These are phyloP conservation scores for Zychaea mexicana DNA, from an alignment of 371 early-diverging fungal species.

Conservation along the genomic window DNA sequence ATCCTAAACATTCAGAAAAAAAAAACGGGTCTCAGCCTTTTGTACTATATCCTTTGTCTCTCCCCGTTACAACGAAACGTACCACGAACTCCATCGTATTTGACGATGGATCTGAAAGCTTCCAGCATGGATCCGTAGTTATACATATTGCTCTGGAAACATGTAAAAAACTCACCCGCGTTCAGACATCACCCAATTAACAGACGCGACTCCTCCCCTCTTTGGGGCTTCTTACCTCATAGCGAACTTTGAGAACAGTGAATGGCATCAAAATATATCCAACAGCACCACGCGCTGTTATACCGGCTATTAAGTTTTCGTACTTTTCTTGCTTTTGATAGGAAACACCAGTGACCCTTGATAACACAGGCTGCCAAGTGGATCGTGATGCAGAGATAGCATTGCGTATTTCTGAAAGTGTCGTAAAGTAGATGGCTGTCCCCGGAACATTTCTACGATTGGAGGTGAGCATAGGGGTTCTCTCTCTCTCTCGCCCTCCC, in stretches of 20 bases:
- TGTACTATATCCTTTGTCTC: slow-evolving; percentile 46
- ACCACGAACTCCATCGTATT: slow-evolving; percentile 63
- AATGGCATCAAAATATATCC: slow-evolving; percentile 95
- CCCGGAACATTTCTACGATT: slow-evolving; percentile 81
- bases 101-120: slow-evolving; percentile 66
- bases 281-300: slow-evolving; percentile 79
- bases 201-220: background rate
- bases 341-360: background rate
- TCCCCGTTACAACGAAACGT: no score
- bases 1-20: slow-evolving; percentile 57
- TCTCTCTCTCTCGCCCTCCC: background rate
- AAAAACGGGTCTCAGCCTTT: no score
- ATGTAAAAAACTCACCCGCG: no score
- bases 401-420: slow-evolving; percentile 55
- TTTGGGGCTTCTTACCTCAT: slow-evolving; percentile 63
- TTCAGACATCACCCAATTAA: background rate
- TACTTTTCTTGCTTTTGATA: slow-evolving; percentile 29
- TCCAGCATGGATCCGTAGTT: slow-evolving; percentile 68
- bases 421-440: slow-evolving; percentile 78
- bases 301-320: slow-evolving; percentile 82
- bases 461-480: no score
- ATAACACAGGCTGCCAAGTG: slow-evolving; percentile 27
- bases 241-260: slow-evolving; percentile 91
- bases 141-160: slow-evolving; percentile 81
- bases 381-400: slow-evolving; percentile 43